Base-by-base conservation (phyloP, 2,329 filamentous ascomycete species). In the Colletotrichum paranaense region DNA sequence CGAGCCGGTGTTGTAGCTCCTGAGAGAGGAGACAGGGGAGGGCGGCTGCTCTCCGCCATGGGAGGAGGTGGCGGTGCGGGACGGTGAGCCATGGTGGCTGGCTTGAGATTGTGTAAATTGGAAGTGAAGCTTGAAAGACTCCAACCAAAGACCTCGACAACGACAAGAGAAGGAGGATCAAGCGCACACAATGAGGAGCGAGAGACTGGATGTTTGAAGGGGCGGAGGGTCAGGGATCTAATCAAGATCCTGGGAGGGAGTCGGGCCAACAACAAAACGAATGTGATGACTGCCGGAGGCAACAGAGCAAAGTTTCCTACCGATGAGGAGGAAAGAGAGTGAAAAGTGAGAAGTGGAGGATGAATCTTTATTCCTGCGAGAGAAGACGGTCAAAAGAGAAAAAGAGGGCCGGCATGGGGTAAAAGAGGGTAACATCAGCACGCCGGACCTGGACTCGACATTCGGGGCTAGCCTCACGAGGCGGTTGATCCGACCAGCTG, bases 221-320 rank as follows among this genome's bases (percentile, higher is more conserved):
- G 28, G 56, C 62, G 62, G 38, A 62, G 19, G 68, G 68, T 67
- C 67, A 67, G 38, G 68, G 62, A 62, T 72, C 67, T 67, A 63
- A 72, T 67, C 58, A 74, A 59, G 68, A 72, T 74, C 72, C 67
- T 59, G 38, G 38, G 38, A 42, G 38, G 38, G 56, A 58, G 35
- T 70, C 53, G 46, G 56, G 38, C 72, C 68, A 72, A 72, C 57
- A 59, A 73, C 64, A 38, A 65, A 75, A 75, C 72, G 72, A 74
- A 63, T 67, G 74, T 75, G 62, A 38, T 73, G 63, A 74, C 58
- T 74, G 71, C 67, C 74, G 67, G 67, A 71, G 72, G 49, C 57
- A 74, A 75, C 72, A 73, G 62, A 67, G 53, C 14, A 30, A 12
- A 63, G 46, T 19, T 74, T 64, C 74, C 72, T 75, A 55, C 46